A percentile compares a stretch with the other conserved stretches of the same genome.
Evolutionary conservation across 2,329 filamentous ascomycete species (phyloP).

Genomic region (Graphiopsis chlorocephala): DNA sequence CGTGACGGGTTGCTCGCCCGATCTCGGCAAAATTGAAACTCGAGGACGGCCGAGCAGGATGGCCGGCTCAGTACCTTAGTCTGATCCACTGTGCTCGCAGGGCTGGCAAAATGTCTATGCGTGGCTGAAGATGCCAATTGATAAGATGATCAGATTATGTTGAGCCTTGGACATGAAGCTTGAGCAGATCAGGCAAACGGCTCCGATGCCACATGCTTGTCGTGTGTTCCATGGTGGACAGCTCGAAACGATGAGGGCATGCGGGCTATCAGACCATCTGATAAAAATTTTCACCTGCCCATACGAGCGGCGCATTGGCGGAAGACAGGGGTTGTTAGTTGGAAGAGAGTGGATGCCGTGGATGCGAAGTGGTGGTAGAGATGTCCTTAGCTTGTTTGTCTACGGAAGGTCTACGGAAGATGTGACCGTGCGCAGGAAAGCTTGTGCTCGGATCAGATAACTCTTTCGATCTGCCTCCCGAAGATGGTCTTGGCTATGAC

Average conservation of each 20-base stretch:
- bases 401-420: background rate
- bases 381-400: background rate
- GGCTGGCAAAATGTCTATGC: background rate
- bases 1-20: background rate
- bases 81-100: background rate
- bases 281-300: constrained; percentile 10
- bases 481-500: background rate
- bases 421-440: background rate
- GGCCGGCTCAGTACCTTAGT: background rate
- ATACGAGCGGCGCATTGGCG: background rate
- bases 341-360: background rate
- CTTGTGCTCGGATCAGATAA: constrained; percentile 14
- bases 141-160: constrained; percentile 17
- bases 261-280: constrained; percentile 7
- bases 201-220: constrained; percentile 1
- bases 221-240: background rate
- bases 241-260: background rate
- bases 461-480: background rate
- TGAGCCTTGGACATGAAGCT: background rate
- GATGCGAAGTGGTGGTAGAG: background rate
- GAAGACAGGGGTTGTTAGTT: background rate
- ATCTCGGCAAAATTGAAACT: background rate
- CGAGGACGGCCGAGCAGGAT: background rate
- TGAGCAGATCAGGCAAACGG: background rate
- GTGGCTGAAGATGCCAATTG: constrained; percentile 1